These are phyloP conservation scores for Halophytophthora batemanensis DNA, from an alignment of 352 stramenopile genomes.

Conservation along the genomic window DNA sequence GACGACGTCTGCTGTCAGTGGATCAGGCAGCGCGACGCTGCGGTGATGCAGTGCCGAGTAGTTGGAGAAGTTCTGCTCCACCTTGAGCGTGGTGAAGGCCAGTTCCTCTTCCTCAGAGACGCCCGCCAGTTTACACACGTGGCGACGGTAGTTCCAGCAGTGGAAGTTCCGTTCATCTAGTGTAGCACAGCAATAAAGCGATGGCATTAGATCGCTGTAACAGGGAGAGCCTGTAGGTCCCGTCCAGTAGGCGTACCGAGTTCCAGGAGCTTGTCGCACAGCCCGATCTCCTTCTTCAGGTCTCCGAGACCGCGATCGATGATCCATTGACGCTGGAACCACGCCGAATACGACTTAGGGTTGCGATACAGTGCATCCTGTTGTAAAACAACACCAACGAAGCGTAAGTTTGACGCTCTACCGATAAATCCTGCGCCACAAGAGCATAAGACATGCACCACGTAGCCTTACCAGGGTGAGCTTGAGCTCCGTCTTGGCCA, in stretches of 20 bases:
- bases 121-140: constrained; percentile 60
- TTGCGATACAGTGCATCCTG: constrained; percentile 93
- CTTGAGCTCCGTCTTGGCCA: constrained; percentile 86
- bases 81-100: constrained; percentile 94
- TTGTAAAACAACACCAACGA: not conserved
- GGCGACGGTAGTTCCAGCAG: constrained; percentile 97
- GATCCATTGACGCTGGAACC: constrained; percentile 88
- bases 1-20: constrained; percentile 47
- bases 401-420: constrained; percentile 1
- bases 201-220: constrained; percentile 35
- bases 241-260: constrained; percentile 55
- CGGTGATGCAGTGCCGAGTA: constrained; percentile 90
- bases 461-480: constrained; percentile 58
- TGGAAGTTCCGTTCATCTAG: constrained; percentile 99
- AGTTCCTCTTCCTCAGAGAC: constrained; percentile 77
- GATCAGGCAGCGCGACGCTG: constrained; percentile 47
- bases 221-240: constrained; percentile 1
- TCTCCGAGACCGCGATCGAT: constrained; percentile 68
- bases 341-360: constrained; percentile 96
- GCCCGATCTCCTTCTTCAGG: constrained; percentile 66
- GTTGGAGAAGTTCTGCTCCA: constrained; percentile 98
- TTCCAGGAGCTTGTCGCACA: constrained; percentile 73
- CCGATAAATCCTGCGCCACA: not conserved
- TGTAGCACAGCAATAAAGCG: constrained; percentile 44
- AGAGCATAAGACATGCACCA: too few relatives aligned